Evolutionary conservation across 1,284 basidiomycete species (phyloP), one percentile per base, ranked within the genome.

Genomic region (Singerocomus inundabilis): DNA sequence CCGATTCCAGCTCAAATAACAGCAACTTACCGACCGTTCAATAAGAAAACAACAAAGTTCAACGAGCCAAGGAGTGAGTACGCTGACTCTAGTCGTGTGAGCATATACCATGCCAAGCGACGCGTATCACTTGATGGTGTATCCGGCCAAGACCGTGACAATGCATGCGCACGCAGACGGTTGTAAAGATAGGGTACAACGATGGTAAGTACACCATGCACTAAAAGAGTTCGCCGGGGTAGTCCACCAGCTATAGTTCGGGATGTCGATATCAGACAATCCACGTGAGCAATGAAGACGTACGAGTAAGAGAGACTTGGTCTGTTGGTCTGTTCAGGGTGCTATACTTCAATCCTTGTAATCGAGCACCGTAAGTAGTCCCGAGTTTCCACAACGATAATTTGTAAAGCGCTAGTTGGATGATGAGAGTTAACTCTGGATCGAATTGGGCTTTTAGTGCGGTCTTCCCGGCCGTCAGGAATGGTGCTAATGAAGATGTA

Each of bases 141-240:
- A 64, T 97, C 93, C 0, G 94, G 93, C 91, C 92, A 98, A 46
- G 91, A 85, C 56, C 79, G 76, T 1, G 89, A 90, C 24, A 96
- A 75, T 11, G 92, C 93, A 66, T 89, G 78, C 1, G 77, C 66
- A 41, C 91, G 82, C 44, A 94, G 62, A 39, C 91, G 86, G 29
- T 77, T 78, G 57, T 93, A 82, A 2, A 91, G 51, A 63, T 98
- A 98, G 1, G 91, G 88, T 0, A 91, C 66, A 18, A 95, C 57
- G 36, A 94, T 78, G 2, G 91, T 91, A 41, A 95, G 70, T 10
- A 81, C 59, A 13, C 87, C 84, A 59, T 96, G 93, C 2, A 86
- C 61, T 2, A 87, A 59, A 3, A 93, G 73, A 3, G 74, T 77
- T 37, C 74, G 73, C 16, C 76, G 79, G 26, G 85, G 81, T 37